phyloP scores from a whole-genome alignment of 1,284 basidiomycete genomes.

The Boletus subluridellus region DNA sequence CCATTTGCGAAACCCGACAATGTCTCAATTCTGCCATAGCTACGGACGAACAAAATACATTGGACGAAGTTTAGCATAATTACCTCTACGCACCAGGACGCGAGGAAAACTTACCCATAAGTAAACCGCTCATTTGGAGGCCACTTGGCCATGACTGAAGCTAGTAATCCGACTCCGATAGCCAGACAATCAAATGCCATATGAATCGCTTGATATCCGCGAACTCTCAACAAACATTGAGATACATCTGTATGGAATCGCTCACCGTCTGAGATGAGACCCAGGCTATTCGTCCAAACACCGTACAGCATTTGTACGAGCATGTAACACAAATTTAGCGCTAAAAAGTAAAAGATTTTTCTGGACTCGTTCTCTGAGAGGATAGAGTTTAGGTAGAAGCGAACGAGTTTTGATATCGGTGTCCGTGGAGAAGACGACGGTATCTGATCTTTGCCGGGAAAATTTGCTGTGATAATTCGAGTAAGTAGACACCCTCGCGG shows the following conservation, averaged over 20 bases:
- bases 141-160: conserved; percentile 98
- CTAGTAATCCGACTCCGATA: conserved; percentile 92
- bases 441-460: conserved; percentile 46
- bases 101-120: conserved; percentile 66
- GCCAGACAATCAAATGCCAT: conserved; percentile 99
- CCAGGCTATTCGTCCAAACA: conserved; percentile 96
- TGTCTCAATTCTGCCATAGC: conserved; percentile 98
- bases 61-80: background rate
- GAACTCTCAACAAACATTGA: conserved; percentile 2
- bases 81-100: background rate
- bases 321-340: conserved; percentile 96
- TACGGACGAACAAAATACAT: conserved; percentile 31
- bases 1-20: conserved; percentile 98
- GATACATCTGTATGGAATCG: background rate
- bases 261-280: conserved; percentile 94
- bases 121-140: conserved; percentile 92
- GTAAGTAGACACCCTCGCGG: conserved; percentile 2
- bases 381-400: conserved; percentile 83
- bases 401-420: conserved; percentile 55
- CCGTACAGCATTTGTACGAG: conserved; percentile 93
- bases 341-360: conserved; percentile 95
- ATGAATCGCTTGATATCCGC: conserved; percentile 77
- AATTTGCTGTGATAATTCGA: conserved; percentile 46
- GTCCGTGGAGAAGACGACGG: conserved; percentile 48
- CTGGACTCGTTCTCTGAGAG: conserved; percentile 87